These are phyloP conservation scores for Hemileia vastatrix DNA, from an alignment of 1,284 basidiomycete species.

Conservation along the genomic window DNA sequence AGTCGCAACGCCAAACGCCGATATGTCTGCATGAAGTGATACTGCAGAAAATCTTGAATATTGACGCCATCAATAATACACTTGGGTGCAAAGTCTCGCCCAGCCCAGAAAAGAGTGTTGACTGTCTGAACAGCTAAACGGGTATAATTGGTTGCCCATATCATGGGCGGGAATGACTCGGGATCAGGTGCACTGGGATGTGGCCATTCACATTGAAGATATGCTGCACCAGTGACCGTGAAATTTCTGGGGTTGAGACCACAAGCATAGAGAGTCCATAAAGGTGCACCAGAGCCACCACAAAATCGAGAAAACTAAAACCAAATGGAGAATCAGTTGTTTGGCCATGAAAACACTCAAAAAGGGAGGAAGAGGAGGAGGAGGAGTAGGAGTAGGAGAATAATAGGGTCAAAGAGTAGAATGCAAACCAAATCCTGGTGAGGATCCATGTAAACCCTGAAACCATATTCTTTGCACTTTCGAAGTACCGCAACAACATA, in stretches of 20 bases:
- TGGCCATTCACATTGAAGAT: constrained; percentile 83
- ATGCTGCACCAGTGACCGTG: constrained; percentile 71
- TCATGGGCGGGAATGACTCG: constrained; percentile 69
- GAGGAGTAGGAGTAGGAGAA: not conserved
- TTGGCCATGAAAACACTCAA: not conserved
- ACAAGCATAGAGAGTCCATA: constrained; percentile 86
- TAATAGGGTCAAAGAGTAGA: not conserved
- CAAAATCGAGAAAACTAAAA: constrained; percentile 89
- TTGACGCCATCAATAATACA: constrained; percentile 84
- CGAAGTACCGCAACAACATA: constrained; percentile 76
- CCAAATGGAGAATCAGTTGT: constrained; percentile 1
- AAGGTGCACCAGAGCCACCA: constrained; percentile 89
- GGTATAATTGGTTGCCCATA: constrained; percentile 89
- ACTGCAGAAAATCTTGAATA: constrained; percentile 87
- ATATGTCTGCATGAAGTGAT: constrained; percentile 71
- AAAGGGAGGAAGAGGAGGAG: not conserved
- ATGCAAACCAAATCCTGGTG: constrained; percentile 84
- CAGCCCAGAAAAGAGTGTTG: constrained; percentile 91
- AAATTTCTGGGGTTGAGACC: constrained; percentile 79
- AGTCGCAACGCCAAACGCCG: constrained; percentile 66
- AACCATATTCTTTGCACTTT: constrained; percentile 91
- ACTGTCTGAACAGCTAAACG: constrained; percentile 77
- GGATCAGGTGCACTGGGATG: constrained; percentile 57
- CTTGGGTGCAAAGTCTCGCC: constrained; percentile 74
- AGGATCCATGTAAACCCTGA: constrained; percentile 83